These are phyloP conservation scores for Galerina marginata DNA, from an alignment of 768 basidiomycete species.

Conservation along the genomic window DNA sequence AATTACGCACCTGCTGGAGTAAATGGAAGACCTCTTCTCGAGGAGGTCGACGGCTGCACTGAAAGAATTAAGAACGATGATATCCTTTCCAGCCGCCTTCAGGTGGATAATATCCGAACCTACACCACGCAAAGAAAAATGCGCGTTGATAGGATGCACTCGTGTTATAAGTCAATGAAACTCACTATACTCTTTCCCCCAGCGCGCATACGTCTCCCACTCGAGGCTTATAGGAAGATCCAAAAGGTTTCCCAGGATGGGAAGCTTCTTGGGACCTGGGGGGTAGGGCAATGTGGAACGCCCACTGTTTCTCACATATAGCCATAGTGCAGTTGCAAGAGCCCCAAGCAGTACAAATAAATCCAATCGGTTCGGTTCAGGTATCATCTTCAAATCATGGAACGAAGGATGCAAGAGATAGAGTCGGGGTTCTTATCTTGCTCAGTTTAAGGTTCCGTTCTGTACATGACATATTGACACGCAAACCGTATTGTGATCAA, in stretches of 20 bases:
- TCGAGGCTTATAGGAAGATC: conserved; percentile 24
- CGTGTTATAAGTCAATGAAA: neutral
- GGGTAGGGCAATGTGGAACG: conserved; percentile 21
- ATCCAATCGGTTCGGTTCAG: too few relatives aligned
- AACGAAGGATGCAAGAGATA: too few relatives aligned
- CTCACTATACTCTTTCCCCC: conserved; percentile 27
- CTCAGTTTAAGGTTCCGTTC: too few relatives aligned
- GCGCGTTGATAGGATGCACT: neutral
- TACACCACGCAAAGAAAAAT: conserved; percentile 9
- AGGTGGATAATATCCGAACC: conserved; percentile 36
- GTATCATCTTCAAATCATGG: too few relatives aligned
- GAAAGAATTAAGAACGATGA: conserved; percentile 40
- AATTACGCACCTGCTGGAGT: conserved; percentile 24
- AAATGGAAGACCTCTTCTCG: conserved; percentile 43
- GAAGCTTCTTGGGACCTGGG: conserved; percentile 28
- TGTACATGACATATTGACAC: too few relatives aligned
- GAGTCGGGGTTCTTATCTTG: too few relatives aligned
- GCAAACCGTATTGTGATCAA: too few relatives aligned
- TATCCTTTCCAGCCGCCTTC: conserved; percentile 28
- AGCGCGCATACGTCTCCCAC: conserved; percentile 28
- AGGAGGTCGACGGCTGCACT: conserved; percentile 47
- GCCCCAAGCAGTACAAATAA: too few relatives aligned
- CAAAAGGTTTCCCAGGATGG: conserved; percentile 26
- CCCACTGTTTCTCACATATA: too few relatives aligned
- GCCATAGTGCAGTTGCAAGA: too few relatives aligned